Evolutionary conservation across 2,329 filamentous ascomycete genomes (phyloP), one percentile per base, ranked within the genome.

Genomic region (Colletotrichum incanum): DNA sequence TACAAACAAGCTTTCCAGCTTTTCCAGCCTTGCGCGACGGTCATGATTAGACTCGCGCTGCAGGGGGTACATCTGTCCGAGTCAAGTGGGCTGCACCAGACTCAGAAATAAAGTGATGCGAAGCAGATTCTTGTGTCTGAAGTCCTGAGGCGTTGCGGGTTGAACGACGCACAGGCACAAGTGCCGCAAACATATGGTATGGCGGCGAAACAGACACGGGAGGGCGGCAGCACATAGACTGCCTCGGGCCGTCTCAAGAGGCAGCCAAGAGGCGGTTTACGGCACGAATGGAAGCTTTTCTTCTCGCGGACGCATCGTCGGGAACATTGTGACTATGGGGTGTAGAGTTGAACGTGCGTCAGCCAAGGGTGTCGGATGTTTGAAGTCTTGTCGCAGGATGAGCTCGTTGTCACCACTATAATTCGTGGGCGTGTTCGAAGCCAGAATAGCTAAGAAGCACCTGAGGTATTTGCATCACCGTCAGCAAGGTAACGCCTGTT

Each of bases 351-450:
- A 49, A 55, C n/a, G 67, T 34, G 71, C 58, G 61, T 72, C 61
- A 63, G 67, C 56, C 67, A 67, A 73, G 71, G 61, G 56, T 59
- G 49, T 52, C 56, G 50, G 50, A 67, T 52, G 71, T 73, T 73
- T 71, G 71, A 67, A 47, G 61, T 67, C 28, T 43, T 43, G 71
- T 73, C 71, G 71, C 71, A 73, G 71, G 49, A 71, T 73, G 67
- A 71, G 49, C 67, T 39, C 45, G 50, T 59, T 43, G 52, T 70
- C 55, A 56, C 58, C 47, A 41, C 43, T 60, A 39, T 41, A 45
- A 34, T 11, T 47, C 14, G 52, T 67, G 37, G 63, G 47, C 28
- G 60, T 39, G 23, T 49, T 49, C 54, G 26, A 31, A n/a, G 28
- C 43, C 55, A 18, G 65, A 72, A 45, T 39, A 54, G 26, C 39